Evolutionary conservation across 768 basidiomycete genomes (phyloP), one percentile per base, ranked within the genome.

Genomic region (Hydnomerulius pinastri): DNA sequence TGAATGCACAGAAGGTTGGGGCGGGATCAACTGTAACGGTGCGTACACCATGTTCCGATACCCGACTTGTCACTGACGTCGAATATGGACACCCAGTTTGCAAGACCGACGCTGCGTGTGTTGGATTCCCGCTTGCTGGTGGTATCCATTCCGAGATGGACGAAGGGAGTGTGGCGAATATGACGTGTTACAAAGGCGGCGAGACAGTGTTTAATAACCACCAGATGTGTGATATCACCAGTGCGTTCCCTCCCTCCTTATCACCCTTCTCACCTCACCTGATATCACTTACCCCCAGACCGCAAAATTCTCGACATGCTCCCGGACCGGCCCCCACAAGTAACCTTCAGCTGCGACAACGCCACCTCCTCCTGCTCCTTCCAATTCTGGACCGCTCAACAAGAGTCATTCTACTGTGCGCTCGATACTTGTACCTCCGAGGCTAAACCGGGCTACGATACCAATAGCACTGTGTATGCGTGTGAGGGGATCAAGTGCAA

Each of bases 191-290:
- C 77, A 89, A 78, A 47, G 91, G 90, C 35, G 97, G 97, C 20
- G 81, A 89, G 65, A 95, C 92, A 0, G 89, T 99, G n/a, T 89
- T 91, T 68, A 87, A 83, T 66, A 94, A 97, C 57, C 92, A 94
- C 69, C 96, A 99, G 68, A 92, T 97, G 85, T 99, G 97, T 71
- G 83, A 98, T 66, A 95, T 99, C 28, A 99, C 97, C 10, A 98
- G 94, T 96, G 63, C 59, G 91, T 76, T 7, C 18, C 13, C 27
- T 32, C 4, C 32, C n/a, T 15, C 24, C 18, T 15, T 40, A 17
- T 40, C 13, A 37, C 20, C 35, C 37, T n/a, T 32, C 21, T 32
- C 13, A 3, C 27, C 50, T 10, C 48, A 29, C 30, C 28, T 49
- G 33, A 45, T 36, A 17, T 41, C 42, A 9, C 41, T 28, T 20